Percentiles rank a stretch among this genome's conserved stretches.
These are phyloP conservation scores for Neonectria sp. DNA, from an alignment of 2,329 filamentous ascomycete species.

Conservation along the genomic window DNA sequence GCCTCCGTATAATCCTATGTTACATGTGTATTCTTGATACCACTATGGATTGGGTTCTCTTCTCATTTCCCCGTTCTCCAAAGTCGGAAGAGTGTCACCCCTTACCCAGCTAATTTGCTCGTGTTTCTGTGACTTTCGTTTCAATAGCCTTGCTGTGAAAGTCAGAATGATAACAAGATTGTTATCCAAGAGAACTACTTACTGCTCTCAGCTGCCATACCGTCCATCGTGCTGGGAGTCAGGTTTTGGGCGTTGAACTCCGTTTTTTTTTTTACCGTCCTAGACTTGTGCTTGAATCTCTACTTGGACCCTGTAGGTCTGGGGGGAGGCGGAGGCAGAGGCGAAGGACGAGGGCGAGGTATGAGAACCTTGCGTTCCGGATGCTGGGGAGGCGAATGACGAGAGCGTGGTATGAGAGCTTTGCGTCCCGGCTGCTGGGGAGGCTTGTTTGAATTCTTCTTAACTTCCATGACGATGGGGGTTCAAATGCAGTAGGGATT, in stretches of 20 bases:
- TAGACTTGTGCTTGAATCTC: background rate
- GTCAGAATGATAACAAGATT: background rate
- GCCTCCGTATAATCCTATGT: background rate
- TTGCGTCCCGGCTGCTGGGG: background rate
- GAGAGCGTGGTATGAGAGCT: background rate
- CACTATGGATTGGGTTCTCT: too few species aligned
- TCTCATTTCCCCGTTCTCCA: background rate
- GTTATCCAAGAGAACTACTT: background rate
- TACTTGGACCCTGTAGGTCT: background rate
- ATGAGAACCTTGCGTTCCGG: background rate
- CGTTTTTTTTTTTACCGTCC: background rate
- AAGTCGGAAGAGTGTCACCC: too few species aligned
- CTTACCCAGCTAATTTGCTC: too few species aligned
- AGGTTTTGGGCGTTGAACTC: background rate
- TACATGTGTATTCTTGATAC: too few species aligned
- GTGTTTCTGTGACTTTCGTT: background rate
- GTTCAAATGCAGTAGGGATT: background rate
- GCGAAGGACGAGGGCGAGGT: background rate
- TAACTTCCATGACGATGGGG: background rate
- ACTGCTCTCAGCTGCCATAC: background rate
- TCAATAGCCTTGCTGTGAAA: background rate
- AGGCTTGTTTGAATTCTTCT: background rate
- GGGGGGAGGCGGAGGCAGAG: background rate
- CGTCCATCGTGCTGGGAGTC: too few species aligned
- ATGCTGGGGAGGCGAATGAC: background rate